A percentile compares a stretch with the other conserved stretches of the same genome.
phyloP scores from a whole-genome alignment of 495 filamentous ascomycete genomes.

The Penicillium pulvis region DNA sequence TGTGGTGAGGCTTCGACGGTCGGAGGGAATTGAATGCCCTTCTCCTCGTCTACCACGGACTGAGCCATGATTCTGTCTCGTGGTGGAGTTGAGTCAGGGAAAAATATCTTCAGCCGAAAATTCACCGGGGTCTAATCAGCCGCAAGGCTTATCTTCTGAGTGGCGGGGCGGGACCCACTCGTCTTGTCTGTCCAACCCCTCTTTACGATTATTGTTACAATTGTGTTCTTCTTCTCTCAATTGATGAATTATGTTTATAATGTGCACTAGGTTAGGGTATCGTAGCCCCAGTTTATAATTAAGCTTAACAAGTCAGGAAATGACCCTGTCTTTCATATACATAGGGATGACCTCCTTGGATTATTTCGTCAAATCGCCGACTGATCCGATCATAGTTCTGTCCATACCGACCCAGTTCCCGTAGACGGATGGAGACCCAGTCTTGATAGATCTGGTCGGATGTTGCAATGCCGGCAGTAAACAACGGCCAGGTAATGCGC shows the following conservation, averaged over 20 bases:
- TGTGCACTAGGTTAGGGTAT: not conserved
- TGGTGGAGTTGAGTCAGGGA: not conserved
- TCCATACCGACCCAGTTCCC: constrained; percentile 34
- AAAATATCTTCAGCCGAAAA: not conserved
- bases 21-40: not conserved
- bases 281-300: not conserved
- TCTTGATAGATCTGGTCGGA: constrained; percentile 34
- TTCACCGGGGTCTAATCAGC: not conserved
- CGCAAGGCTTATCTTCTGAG: not conserved
- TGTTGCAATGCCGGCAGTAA: constrained; percentile 36
- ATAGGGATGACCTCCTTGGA: constrained; percentile 22
- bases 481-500: constrained; percentile 35
- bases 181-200: not conserved
- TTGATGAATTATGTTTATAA: no score
- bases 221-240: no score
- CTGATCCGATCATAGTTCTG: constrained; percentile 29
- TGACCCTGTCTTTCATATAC: constrained; percentile 9
- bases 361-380: constrained; percentile 31
- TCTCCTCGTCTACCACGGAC: constrained; percentile 7
- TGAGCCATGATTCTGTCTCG: not conserved
- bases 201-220: not conserved
- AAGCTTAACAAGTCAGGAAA: not conserved
- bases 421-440: constrained; percentile 38
- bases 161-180: not conserved
- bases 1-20: not conserved